phyloP scores from a whole-genome alignment of 805 yeast species.

The Teunomyces lycoperdinae region DNA sequence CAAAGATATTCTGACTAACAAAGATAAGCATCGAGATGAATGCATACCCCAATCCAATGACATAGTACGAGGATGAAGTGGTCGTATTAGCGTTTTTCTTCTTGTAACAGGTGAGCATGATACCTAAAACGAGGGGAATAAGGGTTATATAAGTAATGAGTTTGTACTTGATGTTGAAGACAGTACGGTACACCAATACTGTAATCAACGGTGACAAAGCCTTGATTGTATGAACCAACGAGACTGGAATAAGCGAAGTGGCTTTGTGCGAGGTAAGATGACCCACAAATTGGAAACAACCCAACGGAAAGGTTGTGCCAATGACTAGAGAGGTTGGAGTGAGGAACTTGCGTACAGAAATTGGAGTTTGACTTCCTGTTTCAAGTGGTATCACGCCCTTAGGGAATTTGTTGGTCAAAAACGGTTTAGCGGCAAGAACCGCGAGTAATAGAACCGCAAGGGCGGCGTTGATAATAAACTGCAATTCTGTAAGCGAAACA shows the following conservation, averaged over 20 bases:
- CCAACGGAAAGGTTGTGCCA: conserved; percentile 86
- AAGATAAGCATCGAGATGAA: conserved; percentile 61
- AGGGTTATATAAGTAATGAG: conserved; percentile 72
- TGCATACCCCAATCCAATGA: conserved; percentile 48
- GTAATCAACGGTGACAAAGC: conserved; percentile 89
- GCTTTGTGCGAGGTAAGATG: conserved; percentile 90
- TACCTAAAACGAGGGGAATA: conserved; percentile 78
- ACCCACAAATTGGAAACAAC: conserved; percentile 87
- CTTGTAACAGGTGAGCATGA: conserved; percentile 69
- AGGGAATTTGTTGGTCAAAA: conserved; percentile 35
- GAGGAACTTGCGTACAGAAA: conserved; percentile 32
- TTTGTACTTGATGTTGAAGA: conserved; percentile 59
- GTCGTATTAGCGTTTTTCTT: conserved; percentile 31
- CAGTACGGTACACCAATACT: conserved; percentile 67
- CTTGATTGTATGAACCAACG: conserved; percentile 90
- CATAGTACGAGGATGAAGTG: conserved; percentile 14
- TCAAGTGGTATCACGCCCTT: conserved; percentile 47
- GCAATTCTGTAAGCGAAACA: conserved; percentile 84
- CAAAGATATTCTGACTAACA: conserved; percentile 76
- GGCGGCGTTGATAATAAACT: conserved; percentile 69
- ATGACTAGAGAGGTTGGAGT: conserved; percentile 54
- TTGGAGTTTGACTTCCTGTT: conserved; percentile 12
- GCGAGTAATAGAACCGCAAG: conserved; percentile 50
- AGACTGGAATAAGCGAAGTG: conserved; percentile 89
- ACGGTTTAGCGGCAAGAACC: conserved; percentile 28